phyloP scores from a whole-genome alignment of 306 rosid species.

The Quercus wislizeni region DNA sequence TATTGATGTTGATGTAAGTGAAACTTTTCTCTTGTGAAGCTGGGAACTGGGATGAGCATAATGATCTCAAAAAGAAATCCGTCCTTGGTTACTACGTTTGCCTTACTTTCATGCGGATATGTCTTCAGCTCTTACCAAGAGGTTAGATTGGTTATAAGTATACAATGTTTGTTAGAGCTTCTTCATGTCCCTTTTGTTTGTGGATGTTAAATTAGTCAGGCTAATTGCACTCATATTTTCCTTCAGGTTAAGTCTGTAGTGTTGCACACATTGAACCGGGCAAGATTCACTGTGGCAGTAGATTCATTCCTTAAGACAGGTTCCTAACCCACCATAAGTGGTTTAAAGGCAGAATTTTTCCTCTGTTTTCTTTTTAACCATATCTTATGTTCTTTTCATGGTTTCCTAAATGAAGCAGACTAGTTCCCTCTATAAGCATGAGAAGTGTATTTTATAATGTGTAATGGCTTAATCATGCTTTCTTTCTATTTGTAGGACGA shows the following conservation, averaged over 20 bases:
- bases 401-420: neutral
- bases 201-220: constrained; percentile 20
- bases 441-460: constrained; percentile 9
- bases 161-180: constrained; percentile 9
- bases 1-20: neutral
- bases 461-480: constrained; percentile 10
- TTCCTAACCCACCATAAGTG: constrained; percentile 17
- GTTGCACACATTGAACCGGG: constrained; percentile 86
- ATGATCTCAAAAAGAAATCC: constrained; percentile 80
- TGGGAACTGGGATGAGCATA: constrained; percentile 97
- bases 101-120: constrained; percentile 93
- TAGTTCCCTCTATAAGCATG: constrained; percentile 12
- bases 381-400: constrained; percentile 11
- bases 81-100: constrained; percentile 73
- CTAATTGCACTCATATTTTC: constrained; percentile 18
- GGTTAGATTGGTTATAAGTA: constrained; percentile 49
- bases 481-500: constrained; percentile 49
- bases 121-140: constrained; percentile 85
- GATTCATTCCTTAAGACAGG: constrained; percentile 91
- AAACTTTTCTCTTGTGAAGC: constrained; percentile 51
- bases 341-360: constrained; percentile 22
- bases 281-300: constrained; percentile 87
- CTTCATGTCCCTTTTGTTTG: constrained; percentile 9
- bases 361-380: neutral
- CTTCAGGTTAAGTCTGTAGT: constrained; percentile 88